Evolutionary conservation across 2,329 filamentous ascomycete genomes (phyloP).

Genomic region (Fusarium buharicum): DNA sequence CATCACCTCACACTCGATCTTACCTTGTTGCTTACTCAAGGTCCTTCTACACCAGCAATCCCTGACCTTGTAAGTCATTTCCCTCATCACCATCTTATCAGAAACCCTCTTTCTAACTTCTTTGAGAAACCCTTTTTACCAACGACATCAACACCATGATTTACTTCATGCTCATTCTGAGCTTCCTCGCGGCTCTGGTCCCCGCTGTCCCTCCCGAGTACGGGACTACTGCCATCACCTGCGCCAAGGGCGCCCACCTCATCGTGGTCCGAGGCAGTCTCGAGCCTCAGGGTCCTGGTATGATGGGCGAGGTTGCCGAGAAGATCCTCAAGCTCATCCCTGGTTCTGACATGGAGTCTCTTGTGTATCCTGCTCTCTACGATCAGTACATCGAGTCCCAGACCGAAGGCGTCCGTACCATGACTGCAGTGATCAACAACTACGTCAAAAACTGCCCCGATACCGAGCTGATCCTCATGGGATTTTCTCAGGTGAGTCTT

Average conservation of each 20-base stretch:
- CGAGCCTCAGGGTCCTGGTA: slow-evolving; percentile 33
- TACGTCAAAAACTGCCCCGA: slow-evolving; percentile 30
- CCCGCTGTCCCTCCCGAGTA: not conserved
- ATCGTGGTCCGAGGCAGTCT: slow-evolving; percentile 36
- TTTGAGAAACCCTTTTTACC: not conserved
- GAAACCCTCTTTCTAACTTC: slow-evolving; percentile 2
- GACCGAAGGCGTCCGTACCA: slow-evolving; percentile 19
- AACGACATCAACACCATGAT: slow-evolving; percentile 16
- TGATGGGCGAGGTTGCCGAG: slow-evolving; percentile 27
- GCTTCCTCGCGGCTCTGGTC: slow-evolving; percentile 10
- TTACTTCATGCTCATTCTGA: slow-evolving; percentile 1
- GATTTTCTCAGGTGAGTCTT: slow-evolving; percentile 27
- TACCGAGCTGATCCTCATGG: slow-evolving; percentile 36
- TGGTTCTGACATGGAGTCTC: slow-evolving; percentile 32
- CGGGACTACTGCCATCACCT: not conserved
- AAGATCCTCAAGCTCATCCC: slow-evolving; percentile 14
- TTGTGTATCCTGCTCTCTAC: slow-evolving; percentile 37
- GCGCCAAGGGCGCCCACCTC: slow-evolving; percentile 33
- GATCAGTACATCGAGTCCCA: slow-evolving; percentile 36
- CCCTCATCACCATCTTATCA: not conserved
- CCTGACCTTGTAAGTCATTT: not conserved
- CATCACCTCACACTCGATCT: not conserved
- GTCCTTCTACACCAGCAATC: not conserved
- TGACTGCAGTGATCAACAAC: slow-evolving; percentile 18
- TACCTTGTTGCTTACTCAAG: not conserved